Evolutionary conservation across 805 yeast species (phyloP), one percentile per base, ranked within the genome.

Genomic region (Zygosaccharomyces gambellarensis): DNA sequence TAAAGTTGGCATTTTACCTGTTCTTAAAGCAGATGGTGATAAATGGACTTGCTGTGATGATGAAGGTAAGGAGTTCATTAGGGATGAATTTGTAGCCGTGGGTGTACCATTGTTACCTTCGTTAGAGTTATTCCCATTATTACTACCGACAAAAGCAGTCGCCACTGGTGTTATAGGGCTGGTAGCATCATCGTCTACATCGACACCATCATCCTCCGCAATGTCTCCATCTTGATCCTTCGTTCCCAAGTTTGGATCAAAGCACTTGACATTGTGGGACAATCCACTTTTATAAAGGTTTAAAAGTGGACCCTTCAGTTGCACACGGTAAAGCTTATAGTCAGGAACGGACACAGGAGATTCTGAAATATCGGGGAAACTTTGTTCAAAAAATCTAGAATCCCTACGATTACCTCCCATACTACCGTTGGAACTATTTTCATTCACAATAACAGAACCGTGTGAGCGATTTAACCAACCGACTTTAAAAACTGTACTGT

Each of bases 301-400:
- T 46, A 90, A 67, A 39, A 73, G 71, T 1, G 90, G 79, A 17
- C 96, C 96, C 57, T 76, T 79, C 49, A 90, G 69, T 59, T 82
- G 87, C 0, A 85, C 89, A 45, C 84, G 73, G 49, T 72, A 79
- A 29, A 87, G 64, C 50, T 77, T 59, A 47, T 63, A 67, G 30
- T 65, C 68, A 3, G 67, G 67, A 2, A 63, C 58, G 14, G 56
- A 39, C 9, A 55, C 46, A 40, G 53, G 62, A 1, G 55, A 31
- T 14, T 50, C 58, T 9, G 53, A 8, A 14, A 50, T 48, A 19
- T 47, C 36, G 12, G 36, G n/a, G 27, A 31, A 22, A 36, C 51
- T 50, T 28, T 51, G 40, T 5, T 53, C 56, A 44, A 56, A 62
- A 4, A 61, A 39, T 48, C 61, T 57, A 45, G 67, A 64, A 34